Conservation (phyloP, 805 yeast species). For the Spencermartinsiella europaea region DNA sequence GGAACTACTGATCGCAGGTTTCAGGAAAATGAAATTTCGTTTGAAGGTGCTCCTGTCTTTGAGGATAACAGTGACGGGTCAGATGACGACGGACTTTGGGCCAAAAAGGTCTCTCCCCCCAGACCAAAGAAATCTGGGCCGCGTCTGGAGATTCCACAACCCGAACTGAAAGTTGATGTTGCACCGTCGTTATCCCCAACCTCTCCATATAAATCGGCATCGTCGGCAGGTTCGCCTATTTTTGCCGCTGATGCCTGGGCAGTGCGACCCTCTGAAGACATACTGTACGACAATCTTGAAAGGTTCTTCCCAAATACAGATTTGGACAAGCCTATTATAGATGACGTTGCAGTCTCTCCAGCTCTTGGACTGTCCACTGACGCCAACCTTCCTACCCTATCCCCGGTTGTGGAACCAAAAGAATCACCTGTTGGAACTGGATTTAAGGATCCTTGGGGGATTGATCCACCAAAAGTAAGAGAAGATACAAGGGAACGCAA, state of each 20-base stretch:
- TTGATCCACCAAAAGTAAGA: constrained; percentile 6
- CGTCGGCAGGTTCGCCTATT: constrained; percentile 12
- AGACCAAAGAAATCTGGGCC: background rate
- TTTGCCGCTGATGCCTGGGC: constrained; percentile 43
- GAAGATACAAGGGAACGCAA: constrained; percentile 2
- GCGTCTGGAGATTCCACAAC: constrained; percentile 4
- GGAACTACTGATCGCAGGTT: constrained; percentile 41
- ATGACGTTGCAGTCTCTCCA: constrained; percentile 43
- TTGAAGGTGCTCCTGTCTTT: constrained; percentile 62
- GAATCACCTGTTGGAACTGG: constrained; percentile 6
- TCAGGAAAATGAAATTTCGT: constrained; percentile 65
- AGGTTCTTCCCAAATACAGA: constrained; percentile 89
- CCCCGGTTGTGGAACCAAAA: constrained; percentile 20
- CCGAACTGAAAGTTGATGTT: constrained; percentile 13
- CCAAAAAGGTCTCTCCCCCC: constrained; percentile 34
- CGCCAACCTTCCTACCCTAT: constrained; percentile 3
- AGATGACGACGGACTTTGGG: constrained; percentile 57
- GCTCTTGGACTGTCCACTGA: constrained; percentile 3
- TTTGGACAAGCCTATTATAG: constrained; percentile 86
- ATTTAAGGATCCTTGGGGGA: constrained; percentile 3
- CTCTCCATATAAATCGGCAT: constrained; percentile 9
- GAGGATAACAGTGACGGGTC: constrained; percentile 34
- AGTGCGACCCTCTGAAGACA: constrained; percentile 93
- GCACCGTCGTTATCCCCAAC: constrained; percentile 11
- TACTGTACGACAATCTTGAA: constrained; percentile 85